Evolutionary conservation across 441 rosid species (phyloP).

Genomic region (Croton setiger): DNA sequence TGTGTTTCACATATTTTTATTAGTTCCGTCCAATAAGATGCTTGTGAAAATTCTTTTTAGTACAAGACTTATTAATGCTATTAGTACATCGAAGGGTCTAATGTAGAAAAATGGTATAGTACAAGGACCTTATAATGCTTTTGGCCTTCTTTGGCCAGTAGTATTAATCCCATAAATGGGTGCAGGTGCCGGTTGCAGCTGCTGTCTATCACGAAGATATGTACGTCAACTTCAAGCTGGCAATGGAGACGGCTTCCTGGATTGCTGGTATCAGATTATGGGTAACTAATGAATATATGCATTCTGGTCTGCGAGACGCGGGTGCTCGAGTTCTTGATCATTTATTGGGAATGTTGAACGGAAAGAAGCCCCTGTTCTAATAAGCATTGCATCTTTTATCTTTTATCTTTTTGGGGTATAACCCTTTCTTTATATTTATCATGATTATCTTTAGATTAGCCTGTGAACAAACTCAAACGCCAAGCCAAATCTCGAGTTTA

Average conservation of each 20-base stretch:
- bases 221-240: slow-evolving; percentile 83
- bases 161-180: slow-evolving; percentile 4
- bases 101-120: too few relatives aligned
- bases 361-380: slow-evolving; percentile 76
- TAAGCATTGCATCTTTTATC: not conserved
- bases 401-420: not conserved
- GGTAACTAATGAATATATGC: slow-evolving; percentile 89
- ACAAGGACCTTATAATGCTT: too few relatives aligned
- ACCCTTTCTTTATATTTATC: not conserved
- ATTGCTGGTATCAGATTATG: slow-evolving; percentile 74
- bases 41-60: too few relatives aligned
- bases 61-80: too few relatives aligned
- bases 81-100: too few relatives aligned
- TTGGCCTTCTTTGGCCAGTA: not conserved
- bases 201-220: slow-evolving; percentile 83
- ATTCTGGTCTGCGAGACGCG: slow-evolving; percentile 83
- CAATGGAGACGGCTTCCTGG: slow-evolving; percentile 70
- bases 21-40: too few relatives aligned
- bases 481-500: too few relatives aligned
- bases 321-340: slow-evolving; percentile 74
- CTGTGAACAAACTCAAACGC: too few relatives aligned
- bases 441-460: not conserved
- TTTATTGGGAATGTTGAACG: slow-evolving; percentile 78
- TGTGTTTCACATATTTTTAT: too few relatives aligned
- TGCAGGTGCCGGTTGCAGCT: slow-evolving; percentile 85